phyloP scores from a whole-genome alignment of 129 eudicot genomes.

The Chrysanthemum seticuspe region DNA sequence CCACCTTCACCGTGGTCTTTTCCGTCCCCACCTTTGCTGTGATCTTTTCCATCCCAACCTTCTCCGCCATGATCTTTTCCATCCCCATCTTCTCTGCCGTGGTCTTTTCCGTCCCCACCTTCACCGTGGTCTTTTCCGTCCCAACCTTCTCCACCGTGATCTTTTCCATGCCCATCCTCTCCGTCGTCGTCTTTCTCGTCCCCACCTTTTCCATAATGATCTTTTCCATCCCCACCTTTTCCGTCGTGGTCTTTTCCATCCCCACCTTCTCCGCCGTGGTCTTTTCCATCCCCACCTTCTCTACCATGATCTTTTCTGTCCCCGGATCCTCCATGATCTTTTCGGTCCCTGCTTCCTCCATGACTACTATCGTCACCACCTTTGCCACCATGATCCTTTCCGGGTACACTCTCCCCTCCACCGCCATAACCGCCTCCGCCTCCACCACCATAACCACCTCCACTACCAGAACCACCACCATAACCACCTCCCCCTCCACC shows the following conservation, averaged over 20 bases:
- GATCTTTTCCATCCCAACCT: not conserved
- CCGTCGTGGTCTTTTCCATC: not conserved
- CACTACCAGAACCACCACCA: not conserved
- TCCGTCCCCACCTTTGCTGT: not conserved
- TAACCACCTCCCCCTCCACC: not conserved
- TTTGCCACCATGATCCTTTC: not conserved
- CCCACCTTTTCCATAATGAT: not conserved
- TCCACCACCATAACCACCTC: not conserved
- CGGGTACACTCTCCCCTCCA: not conserved
- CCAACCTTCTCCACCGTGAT: constrained; percentile 2
- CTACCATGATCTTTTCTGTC: constrained; percentile 15
- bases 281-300: constrained; percentile 10
- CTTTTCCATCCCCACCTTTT: not conserved
- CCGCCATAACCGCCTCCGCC: not conserved
- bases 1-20: not conserved
- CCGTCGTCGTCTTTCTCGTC: not conserved
- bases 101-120: not conserved
- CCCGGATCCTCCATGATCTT: not conserved
- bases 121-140: not conserved
- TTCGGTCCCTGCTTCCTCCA: not conserved
- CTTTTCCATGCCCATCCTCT: not conserved
- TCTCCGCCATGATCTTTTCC: not conserved
- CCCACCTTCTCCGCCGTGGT: constrained; percentile 5
- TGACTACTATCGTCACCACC: constrained; percentile 1
- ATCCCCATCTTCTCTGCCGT: not conserved